A percentile compares a stretch with the other conserved stretches of the same genome.
Evolutionary conservation across 495 filamentous ascomycete genomes (phyloP).

Genomic region (Podospora australis): DNA sequence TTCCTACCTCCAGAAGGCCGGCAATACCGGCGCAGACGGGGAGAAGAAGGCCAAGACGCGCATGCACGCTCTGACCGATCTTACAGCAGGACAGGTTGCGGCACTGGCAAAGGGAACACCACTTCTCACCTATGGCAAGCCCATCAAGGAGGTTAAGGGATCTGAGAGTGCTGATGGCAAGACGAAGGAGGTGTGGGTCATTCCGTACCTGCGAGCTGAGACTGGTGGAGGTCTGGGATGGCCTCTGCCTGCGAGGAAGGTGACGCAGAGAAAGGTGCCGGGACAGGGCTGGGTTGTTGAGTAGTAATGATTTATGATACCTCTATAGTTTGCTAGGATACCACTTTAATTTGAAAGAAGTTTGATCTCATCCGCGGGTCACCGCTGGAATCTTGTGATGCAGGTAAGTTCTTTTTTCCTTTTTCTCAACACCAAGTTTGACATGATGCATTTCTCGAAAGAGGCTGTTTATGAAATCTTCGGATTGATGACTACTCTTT

Average conservation of each 20-base stretch:
- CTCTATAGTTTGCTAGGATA: neutral
- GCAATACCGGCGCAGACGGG: slow-evolving; percentile 39
- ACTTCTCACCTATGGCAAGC: slow-evolving; percentile 79
- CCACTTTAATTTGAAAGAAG: neutral
- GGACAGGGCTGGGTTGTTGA: slow-evolving; percentile 70
- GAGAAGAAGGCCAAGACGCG: slow-evolving; percentile 65
- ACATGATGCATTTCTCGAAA: slow-evolving; percentile 2
- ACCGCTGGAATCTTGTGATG: neutral
- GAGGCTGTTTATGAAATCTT: slow-evolving; percentile 2
- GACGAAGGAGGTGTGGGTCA: slow-evolving; percentile 72
- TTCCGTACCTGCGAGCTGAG: slow-evolving; percentile 64
- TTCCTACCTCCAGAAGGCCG: slow-evolving; percentile 69
- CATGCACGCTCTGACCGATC: slow-evolving; percentile 79
- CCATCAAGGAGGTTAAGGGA: slow-evolving; percentile 60
- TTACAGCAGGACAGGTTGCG: slow-evolving; percentile 69
- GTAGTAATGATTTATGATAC: slow-evolving; percentile 11
- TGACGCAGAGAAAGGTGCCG: slow-evolving; percentile 66
- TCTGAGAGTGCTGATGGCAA: slow-evolving; percentile 45
- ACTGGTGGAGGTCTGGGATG: slow-evolving; percentile 59
- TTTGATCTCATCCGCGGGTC: neutral
- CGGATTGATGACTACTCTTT: neutral
- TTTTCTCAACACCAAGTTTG: neutral
- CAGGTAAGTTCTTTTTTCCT: neutral
- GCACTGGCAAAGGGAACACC: slow-evolving; percentile 79
- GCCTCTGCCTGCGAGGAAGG: slow-evolving; percentile 76